Conservation (phyloP, 2,329 filamentous ascomycete species). For the Aspergillus ustus region DNA sequence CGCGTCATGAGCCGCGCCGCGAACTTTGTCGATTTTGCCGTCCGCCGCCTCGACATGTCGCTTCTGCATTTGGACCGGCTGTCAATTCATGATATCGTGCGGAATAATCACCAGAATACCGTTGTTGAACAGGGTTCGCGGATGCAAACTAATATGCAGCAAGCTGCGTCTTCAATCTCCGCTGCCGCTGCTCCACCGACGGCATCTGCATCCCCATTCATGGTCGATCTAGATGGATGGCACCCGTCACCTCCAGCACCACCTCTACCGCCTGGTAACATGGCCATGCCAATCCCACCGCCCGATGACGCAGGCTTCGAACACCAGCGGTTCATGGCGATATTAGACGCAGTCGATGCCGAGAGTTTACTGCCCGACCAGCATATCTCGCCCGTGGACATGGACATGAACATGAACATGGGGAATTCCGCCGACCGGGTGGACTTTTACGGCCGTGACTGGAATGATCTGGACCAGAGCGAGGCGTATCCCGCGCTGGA, state of each 20-base stretch:
- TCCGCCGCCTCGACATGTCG: constrained; percentile 8
- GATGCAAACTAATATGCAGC: background rate
- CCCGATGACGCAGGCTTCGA: background rate
- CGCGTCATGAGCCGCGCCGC: constrained; percentile 6
- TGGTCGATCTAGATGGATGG: background rate
- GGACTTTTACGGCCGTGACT: constrained; percentile 4
- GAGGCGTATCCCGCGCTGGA: constrained; percentile 1
- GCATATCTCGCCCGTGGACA: background rate
- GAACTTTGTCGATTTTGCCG: constrained; percentile 1
- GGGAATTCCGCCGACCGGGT: background rate
- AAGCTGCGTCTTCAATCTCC: background rate
- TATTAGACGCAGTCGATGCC: background rate
- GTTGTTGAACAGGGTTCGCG: background rate
- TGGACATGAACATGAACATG: background rate
- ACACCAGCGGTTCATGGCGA: constrained; percentile 2
- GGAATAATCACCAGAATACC: background rate
- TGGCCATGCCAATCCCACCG: background rate
- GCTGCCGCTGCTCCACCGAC: background rate
- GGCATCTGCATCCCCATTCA: background rate
- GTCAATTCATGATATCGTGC: constrained; percentile 1
- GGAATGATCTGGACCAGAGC: background rate
- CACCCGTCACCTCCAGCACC: background rate
- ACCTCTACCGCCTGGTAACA: too few species aligned
- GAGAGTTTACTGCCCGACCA: background rate
- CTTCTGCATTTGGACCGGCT: background rate